These are phyloP conservation scores for Apophysomyces trapeziformis DNA, from an alignment of 371 early-diverging fungal species.

Conservation along the genomic window DNA sequence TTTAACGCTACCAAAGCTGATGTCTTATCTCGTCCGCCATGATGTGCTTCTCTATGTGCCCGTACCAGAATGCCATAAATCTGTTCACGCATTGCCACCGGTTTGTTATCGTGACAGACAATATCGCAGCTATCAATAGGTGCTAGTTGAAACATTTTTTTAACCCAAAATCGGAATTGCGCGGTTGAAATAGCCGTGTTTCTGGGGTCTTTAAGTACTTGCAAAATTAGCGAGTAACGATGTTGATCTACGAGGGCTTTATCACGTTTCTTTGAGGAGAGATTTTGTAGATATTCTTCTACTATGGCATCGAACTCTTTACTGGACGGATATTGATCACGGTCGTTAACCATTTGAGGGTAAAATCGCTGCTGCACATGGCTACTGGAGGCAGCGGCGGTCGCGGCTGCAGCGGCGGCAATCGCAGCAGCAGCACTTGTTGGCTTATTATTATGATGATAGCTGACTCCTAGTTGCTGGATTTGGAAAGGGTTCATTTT, in stretches of 20 bases:
- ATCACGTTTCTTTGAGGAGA: constrained; percentile 65
- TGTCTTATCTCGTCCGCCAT: constrained; percentile 68
- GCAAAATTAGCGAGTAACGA: constrained; percentile 58
- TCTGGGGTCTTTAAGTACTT: constrained; percentile 60
- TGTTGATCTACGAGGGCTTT: constrained; percentile 61
- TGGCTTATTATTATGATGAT: constrained; percentile 4
- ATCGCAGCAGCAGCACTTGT: constrained; percentile 10
- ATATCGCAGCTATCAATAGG: constrained; percentile 33
- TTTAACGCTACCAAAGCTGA: constrained; percentile 56
- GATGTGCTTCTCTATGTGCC: constrained; percentile 63
- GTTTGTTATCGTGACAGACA: constrained; percentile 62
- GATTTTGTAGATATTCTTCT: constrained; percentile 57
- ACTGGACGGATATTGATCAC: constrained; percentile 44
- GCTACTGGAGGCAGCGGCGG: constrained; percentile 8
- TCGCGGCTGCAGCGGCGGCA: constrained; percentile 14
- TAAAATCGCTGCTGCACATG: constrained; percentile 4
- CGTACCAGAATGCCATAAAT: constrained; percentile 61
- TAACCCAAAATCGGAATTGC: constrained; percentile 71
- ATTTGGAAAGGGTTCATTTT: constrained; percentile 1
- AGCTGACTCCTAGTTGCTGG: constrained; percentile 3
- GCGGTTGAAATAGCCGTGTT: constrained; percentile 67
- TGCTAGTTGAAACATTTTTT: constrained; percentile 64
- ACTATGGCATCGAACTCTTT: constrained; percentile 50
- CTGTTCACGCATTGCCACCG: constrained; percentile 63
- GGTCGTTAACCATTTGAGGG: constrained; percentile 24